These are phyloP conservation scores for Eucalyptus melliodora DNA, from an alignment of 345 rosid genomes.

Conservation along the genomic window DNA sequence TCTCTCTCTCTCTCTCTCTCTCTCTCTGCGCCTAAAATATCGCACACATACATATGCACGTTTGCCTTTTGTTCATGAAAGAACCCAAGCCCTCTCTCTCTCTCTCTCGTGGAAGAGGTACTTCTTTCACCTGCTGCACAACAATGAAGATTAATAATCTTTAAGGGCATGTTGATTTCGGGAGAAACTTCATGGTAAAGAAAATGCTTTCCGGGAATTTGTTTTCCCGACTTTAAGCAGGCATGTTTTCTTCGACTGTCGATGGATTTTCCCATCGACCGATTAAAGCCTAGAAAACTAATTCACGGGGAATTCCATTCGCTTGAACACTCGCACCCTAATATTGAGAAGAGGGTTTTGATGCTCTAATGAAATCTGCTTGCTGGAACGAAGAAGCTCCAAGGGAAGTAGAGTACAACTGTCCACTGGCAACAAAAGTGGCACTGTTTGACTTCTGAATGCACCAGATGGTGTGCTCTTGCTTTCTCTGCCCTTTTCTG, in stretches of 20 bases:
- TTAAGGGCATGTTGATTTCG: not conserved
- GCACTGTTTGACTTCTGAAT: not conserved
- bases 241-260: too few species aligned
- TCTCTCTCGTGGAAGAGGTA: not conserved
- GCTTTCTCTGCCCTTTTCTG: not conserved
- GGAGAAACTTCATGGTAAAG: not conserved
- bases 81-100: not conserved
- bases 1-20: not conserved
- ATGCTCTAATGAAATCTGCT: not conserved
- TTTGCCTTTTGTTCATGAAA: not conserved
- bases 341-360: not conserved
- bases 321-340: not conserved
- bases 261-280: not conserved
- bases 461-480: not conserved
- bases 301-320: not conserved
- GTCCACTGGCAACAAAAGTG: not conserved
- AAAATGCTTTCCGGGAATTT: not conserved
- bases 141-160: not conserved
- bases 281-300: not conserved
- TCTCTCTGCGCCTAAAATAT: not conserved
- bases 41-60: not conserved
- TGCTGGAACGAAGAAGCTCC: not conserved
- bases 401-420: not conserved
- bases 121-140: not conserved
- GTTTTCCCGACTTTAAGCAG: too few species aligned